Evolutionary conservation across 1,284 basidiomycete genomes (phyloP), one percentile per base, ranked within the genome.

Genomic region (Tranzscheliella williamsii): DNA sequence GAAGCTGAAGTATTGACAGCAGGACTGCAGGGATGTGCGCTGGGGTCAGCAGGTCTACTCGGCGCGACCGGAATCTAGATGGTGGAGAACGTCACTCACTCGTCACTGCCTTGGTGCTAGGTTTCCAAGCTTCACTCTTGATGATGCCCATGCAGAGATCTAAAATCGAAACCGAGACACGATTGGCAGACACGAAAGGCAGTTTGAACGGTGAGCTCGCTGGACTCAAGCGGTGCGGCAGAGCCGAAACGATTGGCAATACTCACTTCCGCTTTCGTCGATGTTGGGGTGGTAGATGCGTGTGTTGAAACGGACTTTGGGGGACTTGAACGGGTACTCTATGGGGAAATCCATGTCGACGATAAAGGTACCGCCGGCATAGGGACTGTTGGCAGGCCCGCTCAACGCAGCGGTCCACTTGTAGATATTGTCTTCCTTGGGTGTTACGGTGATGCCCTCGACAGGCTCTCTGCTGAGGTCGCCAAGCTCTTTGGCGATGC

Each of bases 281-380:
- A 78, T 72, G 54, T 78, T 78, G 15, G 76, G 76, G 43, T 78
- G 76, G 60, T 77, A 76, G 43, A 78, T 63, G 15, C 62, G 62
- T 21, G 67, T 72, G 51, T 46, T 43, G 55, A 77, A 75, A 16
- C 56, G 60, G 30, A 76, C 58, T n/a, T 67, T 73, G 26, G 75
- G 75, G 20, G 73, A 67, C 61, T 77, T 77, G 64, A 78, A 78
- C 5, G 76, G 76, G 47, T 77, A 78, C 45, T 78, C 76, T 41
- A 70, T 56, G 32, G 76, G 73, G 40, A 78, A 78, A 24, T 76
- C 75, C 16, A 77, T 40, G 39, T 70, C 64, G 26, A 78, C 47
- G 45, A 75, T 41, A 34, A 76, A 76, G 11, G 46, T 52, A 35
- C 74, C 74, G n/a, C 71, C 73, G 4, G 63, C 55, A 43, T 76